phyloP scores from a whole-genome alignment of 192 early-diverging fungal genomes.

The Coemansia sp. region DNA sequence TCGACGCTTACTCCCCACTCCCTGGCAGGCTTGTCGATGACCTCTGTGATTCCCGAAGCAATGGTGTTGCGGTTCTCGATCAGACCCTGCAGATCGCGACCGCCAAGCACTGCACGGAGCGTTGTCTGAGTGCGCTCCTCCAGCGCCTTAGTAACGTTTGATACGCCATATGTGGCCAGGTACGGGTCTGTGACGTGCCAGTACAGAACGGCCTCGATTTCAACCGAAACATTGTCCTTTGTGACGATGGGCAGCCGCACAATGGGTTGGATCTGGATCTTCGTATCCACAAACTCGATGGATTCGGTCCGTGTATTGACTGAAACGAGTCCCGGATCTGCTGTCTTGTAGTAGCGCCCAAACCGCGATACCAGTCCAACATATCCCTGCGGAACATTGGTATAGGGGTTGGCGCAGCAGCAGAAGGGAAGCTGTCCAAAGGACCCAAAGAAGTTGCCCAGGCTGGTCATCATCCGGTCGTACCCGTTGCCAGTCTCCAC shows the following conservation, averaged over 20 bases:
- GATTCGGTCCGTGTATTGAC: constrained; percentile 55
- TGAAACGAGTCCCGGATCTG: constrained; percentile 59
- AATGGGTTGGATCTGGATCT: constrained; percentile 65
- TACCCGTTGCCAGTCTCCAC: constrained; percentile 23
- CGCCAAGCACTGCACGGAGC: constrained; percentile 79
- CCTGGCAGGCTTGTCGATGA: constrained; percentile 77
- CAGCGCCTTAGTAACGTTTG: constrained; percentile 77
- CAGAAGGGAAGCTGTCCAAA: constrained; percentile 54
- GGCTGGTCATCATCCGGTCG: constrained; percentile 30
- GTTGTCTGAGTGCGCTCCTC: constrained; percentile 91
- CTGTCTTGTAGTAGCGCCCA: constrained; percentile 59
- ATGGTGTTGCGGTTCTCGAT: constrained; percentile 90
- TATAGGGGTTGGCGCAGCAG: constrained; percentile 54
- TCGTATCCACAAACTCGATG: constrained; percentile 57
- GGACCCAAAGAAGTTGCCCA: constrained; percentile 43
- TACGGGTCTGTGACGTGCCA: constrained; percentile 84
- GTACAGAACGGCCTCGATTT: constrained; percentile 84
- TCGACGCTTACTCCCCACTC: constrained; percentile 81
- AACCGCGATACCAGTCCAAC: constrained; percentile 53
- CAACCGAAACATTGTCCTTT: constrained; percentile 86
- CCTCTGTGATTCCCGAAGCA: constrained; percentile 78
- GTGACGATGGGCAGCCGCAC: constrained; percentile 77
- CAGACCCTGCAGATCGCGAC: constrained; percentile 79
- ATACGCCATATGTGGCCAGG: constrained; percentile 75
- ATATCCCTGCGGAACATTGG: constrained; percentile 41